A percentile compares a stretch with the other conserved stretches of the same genome.
These are phyloP conservation scores for Aureobasidium mangrovei DNA, from an alignment of 2,329 filamentous ascomycete genomes.

Conservation along the genomic window DNA sequence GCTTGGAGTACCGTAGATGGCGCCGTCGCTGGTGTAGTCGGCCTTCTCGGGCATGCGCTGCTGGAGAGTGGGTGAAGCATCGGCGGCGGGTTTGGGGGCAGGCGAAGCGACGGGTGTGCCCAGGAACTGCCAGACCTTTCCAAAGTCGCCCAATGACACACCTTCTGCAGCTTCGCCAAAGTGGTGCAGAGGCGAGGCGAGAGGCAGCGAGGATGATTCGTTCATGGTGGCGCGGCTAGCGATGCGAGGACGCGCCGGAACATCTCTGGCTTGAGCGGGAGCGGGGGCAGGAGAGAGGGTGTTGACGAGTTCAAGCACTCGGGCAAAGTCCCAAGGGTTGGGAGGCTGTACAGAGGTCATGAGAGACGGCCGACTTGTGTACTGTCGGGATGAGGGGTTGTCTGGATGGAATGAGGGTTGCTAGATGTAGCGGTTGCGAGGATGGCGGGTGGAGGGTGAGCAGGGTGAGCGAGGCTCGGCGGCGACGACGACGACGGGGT, in stretches of 20 bases:
- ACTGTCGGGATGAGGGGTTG: not conserved
- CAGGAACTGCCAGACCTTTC: slow-evolving; percentile 37
- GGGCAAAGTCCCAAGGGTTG: slow-evolving; percentile 39
- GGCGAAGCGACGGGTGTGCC: slow-evolving; percentile 26
- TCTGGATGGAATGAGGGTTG: not conserved
- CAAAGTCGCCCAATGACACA: slow-evolving; percentile 36
- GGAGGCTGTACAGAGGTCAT: slow-evolving; percentile 26
- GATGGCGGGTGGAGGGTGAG: not conserved
- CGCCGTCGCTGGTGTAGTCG: slow-evolving; percentile 38
- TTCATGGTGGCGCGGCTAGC: slow-evolving; percentile 4
- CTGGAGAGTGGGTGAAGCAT: slow-evolving; percentile 17
- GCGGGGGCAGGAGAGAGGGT: slow-evolving; percentile 17
- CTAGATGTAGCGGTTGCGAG: not conserved
- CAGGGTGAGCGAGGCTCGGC: not conserved
- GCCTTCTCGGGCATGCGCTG: slow-evolving; percentile 20
- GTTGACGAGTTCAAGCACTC: slow-evolving; percentile 36
- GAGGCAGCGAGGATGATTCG: slow-evolving; percentile 2
- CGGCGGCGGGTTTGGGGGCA: not conserved
- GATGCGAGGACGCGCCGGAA: slow-evolving; percentile 7
- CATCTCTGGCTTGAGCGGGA: not conserved
- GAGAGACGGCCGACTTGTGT: not conserved
- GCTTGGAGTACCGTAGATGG: slow-evolving; percentile 21
- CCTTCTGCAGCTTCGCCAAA: slow-evolving; percentile 14
- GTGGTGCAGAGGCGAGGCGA: slow-evolving; percentile 1
- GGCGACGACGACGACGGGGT: not conserved